A percentile compares a stretch with the other conserved stretches of the same genome.
phyloP scores from a whole-genome alignment of 192 early-diverging fungal species.

The Coemansia sp. region DNA sequence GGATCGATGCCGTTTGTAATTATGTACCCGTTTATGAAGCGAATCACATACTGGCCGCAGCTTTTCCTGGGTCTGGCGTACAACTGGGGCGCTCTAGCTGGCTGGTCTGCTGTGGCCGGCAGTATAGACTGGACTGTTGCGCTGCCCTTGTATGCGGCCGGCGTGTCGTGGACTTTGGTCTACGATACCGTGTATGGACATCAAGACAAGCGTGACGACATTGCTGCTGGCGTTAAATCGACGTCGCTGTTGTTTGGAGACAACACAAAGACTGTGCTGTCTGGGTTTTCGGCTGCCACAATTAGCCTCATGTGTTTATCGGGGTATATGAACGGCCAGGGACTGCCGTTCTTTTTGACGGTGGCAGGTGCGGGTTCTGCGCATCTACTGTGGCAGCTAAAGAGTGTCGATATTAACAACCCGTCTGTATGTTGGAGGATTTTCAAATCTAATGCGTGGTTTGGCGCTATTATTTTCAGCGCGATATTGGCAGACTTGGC shows the following conservation, averaged over 20 bases:
- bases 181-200: constrained; percentile 98
- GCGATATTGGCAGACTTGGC: constrained; percentile 70
- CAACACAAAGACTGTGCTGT: constrained; percentile 65
- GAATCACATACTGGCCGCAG: constrained; percentile 95
- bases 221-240: constrained; percentile 83
- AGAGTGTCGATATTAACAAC: constrained; percentile 66
- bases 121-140: constrained; percentile 66
- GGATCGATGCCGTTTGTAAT: constrained; percentile 76
- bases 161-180: constrained; percentile 89
- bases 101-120: constrained; percentile 80
- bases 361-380: constrained; percentile 70
- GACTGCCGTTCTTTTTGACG: constrained; percentile 68
- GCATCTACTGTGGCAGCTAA: constrained; percentile 83
- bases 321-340: constrained; percentile 80
- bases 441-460: constrained; percentile 78
- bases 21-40: constrained; percentile 92
- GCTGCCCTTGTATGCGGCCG: constrained; percentile 81
- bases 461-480: constrained; percentile 73
- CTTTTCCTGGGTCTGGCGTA: constrained; percentile 83
- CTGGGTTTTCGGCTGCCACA: constrained; percentile 70
- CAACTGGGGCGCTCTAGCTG: constrained; percentile 92
- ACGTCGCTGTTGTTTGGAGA: constrained; percentile 86
- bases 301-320: constrained; percentile 67
- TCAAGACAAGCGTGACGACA: constrained; percentile 92
- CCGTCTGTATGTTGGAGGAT: constrained; percentile 68